Conservation (phyloP, 177 flowering plant genomes). For the Telopea speciosissima region DNA sequence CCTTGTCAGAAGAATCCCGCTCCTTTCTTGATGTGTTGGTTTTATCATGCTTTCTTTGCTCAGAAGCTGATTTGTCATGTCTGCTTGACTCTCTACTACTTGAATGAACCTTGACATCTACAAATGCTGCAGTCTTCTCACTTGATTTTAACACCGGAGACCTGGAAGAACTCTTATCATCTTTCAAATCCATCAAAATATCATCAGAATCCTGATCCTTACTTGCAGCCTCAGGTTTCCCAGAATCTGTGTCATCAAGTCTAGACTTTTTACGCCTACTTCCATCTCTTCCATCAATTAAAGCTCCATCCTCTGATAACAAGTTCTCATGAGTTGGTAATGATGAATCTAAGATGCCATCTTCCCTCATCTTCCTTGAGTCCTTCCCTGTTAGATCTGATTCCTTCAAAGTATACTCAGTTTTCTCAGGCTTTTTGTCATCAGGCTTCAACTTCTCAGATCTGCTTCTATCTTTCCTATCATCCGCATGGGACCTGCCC, state of each 20-base stretch:
- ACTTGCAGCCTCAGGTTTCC: conserved; percentile 11
- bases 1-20: conserved; percentile 9
- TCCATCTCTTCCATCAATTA: conserved; percentile 6
- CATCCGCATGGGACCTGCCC: conserved; percentile 21
- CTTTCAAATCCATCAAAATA: conserved; percentile 4
- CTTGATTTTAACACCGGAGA: conserved; percentile 5
- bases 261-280: conserved; percentile 6
- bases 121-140: background rate
- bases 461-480: conserved; percentile 20
- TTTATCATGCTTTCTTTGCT: conserved; percentile 11
- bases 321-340: conserved; percentile 2
- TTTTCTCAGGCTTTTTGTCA: conserved; percentile 20
- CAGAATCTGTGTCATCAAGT: conserved; percentile 14
- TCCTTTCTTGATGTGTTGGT: conserved; percentile 4
- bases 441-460: conserved; percentile 22
- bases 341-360: conserved; percentile 5
- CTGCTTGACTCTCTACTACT: conserved; percentile 4
- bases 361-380: conserved; percentile 10
- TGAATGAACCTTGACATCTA: conserved; percentile 8
- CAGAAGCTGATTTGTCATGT: conserved; percentile 10
- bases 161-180: conserved; percentile 3
- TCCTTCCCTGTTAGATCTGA: conserved; percentile 10
- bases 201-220: conserved; percentile 4
- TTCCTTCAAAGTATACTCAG: conserved; percentile 18
- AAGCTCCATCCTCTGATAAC: conserved; percentile 2